Evolutionary conservation across 1,284 basidiomycete genomes (phyloP), one percentile per base, ranked within the genome.

Genomic region (Ustilago sp.): DNA sequence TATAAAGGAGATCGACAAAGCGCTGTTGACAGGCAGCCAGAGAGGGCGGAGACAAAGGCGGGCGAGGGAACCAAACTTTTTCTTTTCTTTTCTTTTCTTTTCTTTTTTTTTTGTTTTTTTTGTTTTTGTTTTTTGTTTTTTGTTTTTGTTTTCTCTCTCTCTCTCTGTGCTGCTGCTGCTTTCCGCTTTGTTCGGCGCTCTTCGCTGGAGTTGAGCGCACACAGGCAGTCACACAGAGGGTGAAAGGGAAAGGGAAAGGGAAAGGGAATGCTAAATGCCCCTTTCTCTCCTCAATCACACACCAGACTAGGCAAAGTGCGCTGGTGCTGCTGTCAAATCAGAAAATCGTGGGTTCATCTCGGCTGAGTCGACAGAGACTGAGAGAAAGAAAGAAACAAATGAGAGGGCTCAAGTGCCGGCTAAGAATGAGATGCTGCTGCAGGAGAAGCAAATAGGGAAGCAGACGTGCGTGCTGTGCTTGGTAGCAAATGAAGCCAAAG

Each of bases 1-100:
- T 73, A 73, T 73, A 73, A 73, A 59, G 61, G 70, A 41, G 38
- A 23, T 13, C 12, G 59, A 51, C 48, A 62, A 65, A 55, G 45
- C 23, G 19, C 34, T n/a, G n/a, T 32, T 32, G 52, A 60, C 32
- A 47, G 58, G 68, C 58, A 48, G 50, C 23, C 23, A 23, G 43
- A 38, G 36, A 38, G 52, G 45, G 61, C 60, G 56, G 43, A 36
- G 35, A 45, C 12, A 23, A 23, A 48, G 28, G 43, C 23, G 7
- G 12, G 28, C 38, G 36, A 50, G 41, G 23, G 38, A 35, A 38
- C 15, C 31, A 39, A 12, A 17, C 13, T 17, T 17, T 17, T 52
- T 6, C 35, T 60, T 57, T 60, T 48, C 35, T 45, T 50, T n/a
- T n/a, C n/a, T n/a, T 31, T 45, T 45, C 31, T 43, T 17, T 23